Evolutionary conservation across 495 filamentous ascomycete genomes (phyloP).

Genomic region (Pseudoneurospora amorphoporcata): DNA sequence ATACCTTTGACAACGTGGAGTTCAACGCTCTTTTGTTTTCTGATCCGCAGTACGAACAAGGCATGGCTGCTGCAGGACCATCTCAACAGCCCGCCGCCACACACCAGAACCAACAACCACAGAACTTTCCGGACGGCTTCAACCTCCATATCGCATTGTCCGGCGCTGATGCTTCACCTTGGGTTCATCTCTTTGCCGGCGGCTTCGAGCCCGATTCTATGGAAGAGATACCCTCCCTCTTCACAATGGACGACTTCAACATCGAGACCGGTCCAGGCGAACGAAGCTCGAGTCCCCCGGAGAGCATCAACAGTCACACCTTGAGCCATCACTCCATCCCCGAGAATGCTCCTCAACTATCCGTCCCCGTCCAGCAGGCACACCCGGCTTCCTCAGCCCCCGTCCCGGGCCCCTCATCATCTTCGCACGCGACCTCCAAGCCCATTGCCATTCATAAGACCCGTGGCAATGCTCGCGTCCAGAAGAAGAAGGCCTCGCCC

Average conservation of each 20-base stretch:
- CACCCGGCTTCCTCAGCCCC: neutral
- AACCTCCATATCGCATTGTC: neutral
- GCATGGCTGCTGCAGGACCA: neutral
- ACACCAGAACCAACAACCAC: neutral
- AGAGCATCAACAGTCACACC: neutral
- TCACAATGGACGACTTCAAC: neutral
- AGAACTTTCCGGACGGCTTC: neutral
- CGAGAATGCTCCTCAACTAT: neutral
- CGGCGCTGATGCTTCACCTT: neutral
- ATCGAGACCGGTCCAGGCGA: neutral
- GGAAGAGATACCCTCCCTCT: neutral
- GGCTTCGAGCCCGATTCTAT: neutral
- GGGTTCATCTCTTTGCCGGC: neutral
- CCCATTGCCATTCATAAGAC: neutral
- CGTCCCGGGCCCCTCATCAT: neutral
- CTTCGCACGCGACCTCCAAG: neutral
- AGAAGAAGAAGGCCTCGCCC: conserved; percentile 24
- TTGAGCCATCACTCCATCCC: neutral
- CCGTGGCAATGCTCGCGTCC: conserved; percentile 12
- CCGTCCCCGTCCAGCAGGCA: neutral
- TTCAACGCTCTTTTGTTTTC: neutral
- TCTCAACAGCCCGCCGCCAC: neutral
- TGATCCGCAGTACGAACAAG: neutral
- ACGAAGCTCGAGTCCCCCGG: neutral
- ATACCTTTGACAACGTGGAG: neutral